Base-by-base conservation (phyloP, 148 eudicot genomes). In the Rhododendron kiyosumense region DNA sequence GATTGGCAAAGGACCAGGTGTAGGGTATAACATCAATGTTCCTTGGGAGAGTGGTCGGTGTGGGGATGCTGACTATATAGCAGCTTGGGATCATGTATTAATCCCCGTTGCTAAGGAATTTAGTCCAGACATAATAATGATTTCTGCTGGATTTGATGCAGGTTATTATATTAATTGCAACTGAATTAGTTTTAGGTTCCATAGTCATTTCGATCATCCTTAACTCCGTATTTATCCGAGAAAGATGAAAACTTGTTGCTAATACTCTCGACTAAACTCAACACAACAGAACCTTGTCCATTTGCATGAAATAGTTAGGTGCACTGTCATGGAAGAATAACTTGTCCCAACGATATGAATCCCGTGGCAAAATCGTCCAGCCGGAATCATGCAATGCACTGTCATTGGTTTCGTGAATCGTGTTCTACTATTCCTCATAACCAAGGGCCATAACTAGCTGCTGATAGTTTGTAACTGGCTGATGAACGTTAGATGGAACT, bases 81-180 rank as follows among this genome's bases (percentile, higher is more conserved):
- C 99, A 43, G 99, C 91, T 89, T 97, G 99, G 99, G 98, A 97
- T 74, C 87, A 94, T 89, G 86, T 97, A 79, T 82, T 97, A 84
- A 91, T 93, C 78, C 99, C 99, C 13, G 97, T 97, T 92, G 99
- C 93, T 79, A 94, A 93, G 91, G 98, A 95, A 88, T 97, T 97
- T 86, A 89, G 89, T 77, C 99, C 99, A 52, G 99, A 97, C 85
- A 83, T 97, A 85, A 84, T 97, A 51, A 90, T 97, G 30, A 86
- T 97, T 84, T 97, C 99, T 69, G 99, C 99, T 61, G 99, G 99
- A 86, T 97, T 97, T 92, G 99, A 97, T 90, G 99, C 99, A 93
- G 99, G 99, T 97, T 88, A 86, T 88, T 85, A n/a, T 81, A 7
- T 52, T 49, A 61, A 79, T 51, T 74, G 49, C 69, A 13, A 46